Base-by-base conservation (phyloP, 345 rosid species). In the Ricinus communis region DNA sequence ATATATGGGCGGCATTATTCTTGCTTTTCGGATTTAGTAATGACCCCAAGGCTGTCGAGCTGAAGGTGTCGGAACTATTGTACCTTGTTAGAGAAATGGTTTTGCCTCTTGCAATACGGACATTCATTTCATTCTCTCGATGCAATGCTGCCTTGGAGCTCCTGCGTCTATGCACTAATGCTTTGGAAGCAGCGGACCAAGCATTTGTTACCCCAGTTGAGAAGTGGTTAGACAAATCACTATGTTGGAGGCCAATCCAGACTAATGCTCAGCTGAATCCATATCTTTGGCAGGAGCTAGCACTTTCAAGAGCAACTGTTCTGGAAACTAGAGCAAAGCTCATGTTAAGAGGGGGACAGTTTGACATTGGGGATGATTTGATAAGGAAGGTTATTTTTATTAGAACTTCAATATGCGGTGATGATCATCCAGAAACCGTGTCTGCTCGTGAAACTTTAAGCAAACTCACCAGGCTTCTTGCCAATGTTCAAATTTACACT, bases 241-340 rank as follows among this genome's bases (percentile, higher is more conserved):
- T 88, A 24, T 92, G 99, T 73, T 95, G 98, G 96, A 84, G 93
- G 78, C 96, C 98, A 0, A 76, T 88, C 67, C 91, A 82, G 80
- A 92, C 97, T 1, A 89, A 85, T 22, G 99, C 99, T 4, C 96
- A 92, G 79, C 71, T 92, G 72, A 90, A 74, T 85, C 99, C 99
- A 12, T 76, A 71, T 46, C 88, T 95, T 6, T 95, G 98, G 98
- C 89, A 92, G 87, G 99, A 95, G 58, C 86, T 95, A 62, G 99
- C 98, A 0, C 76, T 95, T 12, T 74, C 84, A 33, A 87, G 98
- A 79, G 99, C 98, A 53, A 87, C 88, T 0, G 97, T 95, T 77
- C 86, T 95, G 27, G 99, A 95, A 81, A 90, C 94, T 25, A 76
- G 99, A 76, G 91, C 98, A 65, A 95, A 95, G 81, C 76, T 95